A percentile compares a stretch with the other conserved stretches of the same genome.
Evolutionary conservation across 352 stramenopile genomes (phyloP).

Genomic region (Globisporangium orthogonon): DNA sequence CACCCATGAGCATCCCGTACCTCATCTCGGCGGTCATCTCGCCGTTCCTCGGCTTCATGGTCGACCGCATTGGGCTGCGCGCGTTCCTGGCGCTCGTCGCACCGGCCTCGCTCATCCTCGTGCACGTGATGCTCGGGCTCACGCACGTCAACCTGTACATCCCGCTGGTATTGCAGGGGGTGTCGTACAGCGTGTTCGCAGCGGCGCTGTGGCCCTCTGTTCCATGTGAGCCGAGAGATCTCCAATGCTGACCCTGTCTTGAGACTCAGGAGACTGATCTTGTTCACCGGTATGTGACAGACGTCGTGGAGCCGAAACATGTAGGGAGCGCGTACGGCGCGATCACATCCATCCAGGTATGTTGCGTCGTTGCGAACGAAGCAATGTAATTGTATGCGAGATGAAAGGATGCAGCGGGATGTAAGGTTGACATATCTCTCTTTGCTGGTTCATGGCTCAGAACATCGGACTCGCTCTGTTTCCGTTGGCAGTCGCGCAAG

Average conservation of each 20-base stretch:
- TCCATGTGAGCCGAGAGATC: conserved; percentile 32
- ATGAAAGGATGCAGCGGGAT: background rate
- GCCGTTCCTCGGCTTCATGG: conserved; percentile 87
- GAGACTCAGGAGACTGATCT: background rate
- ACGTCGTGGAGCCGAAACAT: conserved; percentile 85
- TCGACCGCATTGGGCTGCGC: conserved; percentile 86
- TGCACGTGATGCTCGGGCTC: conserved; percentile 86
- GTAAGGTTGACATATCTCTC: background rate
- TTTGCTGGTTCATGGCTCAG: conserved; percentile 19
- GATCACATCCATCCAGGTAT: conserved; percentile 90
- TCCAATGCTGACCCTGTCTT: background rate
- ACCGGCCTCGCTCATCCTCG: conserved; percentile 71
- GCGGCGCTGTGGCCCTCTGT: conserved; percentile 91
- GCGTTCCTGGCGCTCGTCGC: conserved; percentile 80
- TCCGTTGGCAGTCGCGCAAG: conserved; percentile 62
- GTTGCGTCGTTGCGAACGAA: background rate
- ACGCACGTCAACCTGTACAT: conserved; percentile 69
- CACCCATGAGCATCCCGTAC: conserved; percentile 91
- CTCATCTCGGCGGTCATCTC: conserved; percentile 89
- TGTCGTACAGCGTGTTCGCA: conserved; percentile 91
- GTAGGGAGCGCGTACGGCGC: conserved; percentile 90
- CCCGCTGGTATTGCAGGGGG: conserved; percentile 85
- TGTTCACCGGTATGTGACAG: conserved; percentile 13
- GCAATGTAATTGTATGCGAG: background rate
- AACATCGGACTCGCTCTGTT: conserved; percentile 82